phyloP scores from a whole-genome alignment of 352 stramenopile genomes.

The Pythium brachiatum region DNA sequence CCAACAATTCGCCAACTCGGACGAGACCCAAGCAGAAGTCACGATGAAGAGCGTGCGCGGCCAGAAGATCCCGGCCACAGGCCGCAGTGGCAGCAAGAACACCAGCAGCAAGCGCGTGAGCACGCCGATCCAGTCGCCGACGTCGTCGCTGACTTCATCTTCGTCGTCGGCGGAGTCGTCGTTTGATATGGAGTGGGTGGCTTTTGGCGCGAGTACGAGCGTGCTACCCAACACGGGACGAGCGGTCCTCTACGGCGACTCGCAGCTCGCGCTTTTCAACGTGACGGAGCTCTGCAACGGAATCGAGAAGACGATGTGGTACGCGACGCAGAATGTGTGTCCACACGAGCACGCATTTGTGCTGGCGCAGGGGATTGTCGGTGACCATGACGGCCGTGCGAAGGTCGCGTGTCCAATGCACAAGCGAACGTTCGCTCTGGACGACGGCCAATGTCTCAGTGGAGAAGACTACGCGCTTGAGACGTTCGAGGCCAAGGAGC shows the following conservation, averaged over 20 bases:
- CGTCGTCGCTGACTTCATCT: constrained; percentile 38
- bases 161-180: constrained; percentile 19
- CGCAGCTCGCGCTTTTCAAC: constrained; percentile 91
- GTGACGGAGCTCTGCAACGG: constrained; percentile 57
- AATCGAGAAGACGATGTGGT: constrained; percentile 78
- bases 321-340: constrained; percentile 93
- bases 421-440: constrained; percentile 90
- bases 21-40: constrained; percentile 56
- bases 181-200: constrained; percentile 63
- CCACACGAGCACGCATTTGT: constrained; percentile 92
- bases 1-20: constrained; percentile 91
- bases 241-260: constrained; percentile 87
- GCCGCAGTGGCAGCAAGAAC: constrained; percentile 5
- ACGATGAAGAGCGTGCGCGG: constrained; percentile 76
- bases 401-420: constrained; percentile 93
- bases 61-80: constrained; percentile 79
- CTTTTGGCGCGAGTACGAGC: constrained; percentile 61
- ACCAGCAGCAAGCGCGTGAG: constrained; percentile 44
- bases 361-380: constrained; percentile 90
- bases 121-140: constrained; percentile 12
- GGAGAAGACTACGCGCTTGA: constrained; percentile 75
- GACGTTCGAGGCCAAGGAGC: constrained; percentile 82
- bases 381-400: constrained; percentile 62
- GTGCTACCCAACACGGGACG: constrained; percentile 84
- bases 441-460: constrained; percentile 65